phyloP scores from a whole-genome alignment of 345 rosid genomes.

The Draba incana region DNA sequence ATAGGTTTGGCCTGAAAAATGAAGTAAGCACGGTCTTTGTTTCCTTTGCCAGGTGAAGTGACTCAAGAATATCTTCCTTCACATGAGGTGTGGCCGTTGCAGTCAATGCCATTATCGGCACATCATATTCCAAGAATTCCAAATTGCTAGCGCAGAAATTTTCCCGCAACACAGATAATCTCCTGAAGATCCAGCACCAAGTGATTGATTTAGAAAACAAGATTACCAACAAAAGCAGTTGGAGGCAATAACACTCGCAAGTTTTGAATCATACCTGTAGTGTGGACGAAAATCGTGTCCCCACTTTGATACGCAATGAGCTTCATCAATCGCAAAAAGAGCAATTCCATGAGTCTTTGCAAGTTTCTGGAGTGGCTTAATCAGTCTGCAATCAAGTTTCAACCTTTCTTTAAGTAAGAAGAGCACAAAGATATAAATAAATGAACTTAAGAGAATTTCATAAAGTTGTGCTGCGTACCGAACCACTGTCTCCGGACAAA shows the following conservation, averaged over 20 bases:
- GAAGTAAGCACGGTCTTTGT: slow-evolving; percentile 80
- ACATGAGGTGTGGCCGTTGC: slow-evolving; percentile 86
- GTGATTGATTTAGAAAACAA: not conserved
- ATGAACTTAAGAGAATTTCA: slow-evolving; percentile 6
- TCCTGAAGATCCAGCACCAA: slow-evolving; percentile 49
- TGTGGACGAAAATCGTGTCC: slow-evolving; percentile 93
- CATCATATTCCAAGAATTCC: slow-evolving; percentile 61
- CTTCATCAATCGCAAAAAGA: slow-evolving; percentile 92
- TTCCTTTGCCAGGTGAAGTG: slow-evolving; percentile 67
- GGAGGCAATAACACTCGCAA: not conserved
- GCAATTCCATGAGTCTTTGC: slow-evolving; percentile 77
- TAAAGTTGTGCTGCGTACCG: slow-evolving; percentile 46
- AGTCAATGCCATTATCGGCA: slow-evolving; percentile 92
- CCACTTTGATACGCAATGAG: slow-evolving; percentile 93
- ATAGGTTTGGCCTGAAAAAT: slow-evolving; percentile 77
- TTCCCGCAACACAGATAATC: slow-evolving; percentile 66
- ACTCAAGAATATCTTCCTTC: slow-evolving; percentile 69
- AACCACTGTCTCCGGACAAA: slow-evolving; percentile 82
- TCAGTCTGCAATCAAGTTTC: slow-evolving; percentile 54
- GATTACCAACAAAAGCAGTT: slow-evolving; percentile 1
- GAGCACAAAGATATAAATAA: not conserved
- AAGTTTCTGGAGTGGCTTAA: slow-evolving; percentile 72
- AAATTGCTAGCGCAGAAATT: slow-evolving; percentile 59
- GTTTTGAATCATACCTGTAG: slow-evolving; percentile 55
- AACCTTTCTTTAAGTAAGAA: slow-evolving; percentile 14